Evolutionary conservation across 345 rosid species (phyloP).

Genomic region (Eucalyptus globulus): DNA sequence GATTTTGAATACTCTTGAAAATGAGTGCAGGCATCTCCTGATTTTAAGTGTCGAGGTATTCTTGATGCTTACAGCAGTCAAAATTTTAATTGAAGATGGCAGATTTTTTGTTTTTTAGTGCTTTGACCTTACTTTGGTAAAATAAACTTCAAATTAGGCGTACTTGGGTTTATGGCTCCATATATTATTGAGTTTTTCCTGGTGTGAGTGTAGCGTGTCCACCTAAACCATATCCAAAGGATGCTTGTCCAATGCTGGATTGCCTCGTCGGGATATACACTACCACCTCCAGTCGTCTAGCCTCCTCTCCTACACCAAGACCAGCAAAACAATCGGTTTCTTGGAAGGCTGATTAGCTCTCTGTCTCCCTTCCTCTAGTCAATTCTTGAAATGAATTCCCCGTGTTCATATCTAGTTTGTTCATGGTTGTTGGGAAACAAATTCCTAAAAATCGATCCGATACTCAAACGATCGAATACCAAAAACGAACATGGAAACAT

Average conservation of each 20-base stretch:
- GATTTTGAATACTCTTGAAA: background rate
- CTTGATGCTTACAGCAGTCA: no score
- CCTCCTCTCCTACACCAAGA: background rate
- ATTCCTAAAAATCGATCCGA: no score
- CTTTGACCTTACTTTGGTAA: background rate
- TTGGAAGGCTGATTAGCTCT: background rate
- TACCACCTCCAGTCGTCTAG: background rate
- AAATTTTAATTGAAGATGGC: background rate
- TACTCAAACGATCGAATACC: no score
- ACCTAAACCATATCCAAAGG: background rate
- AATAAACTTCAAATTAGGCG: background rate
- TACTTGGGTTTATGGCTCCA: background rate
- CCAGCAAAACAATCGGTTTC: background rate
- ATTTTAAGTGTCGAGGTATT: background rate
- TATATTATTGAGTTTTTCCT: background rate
- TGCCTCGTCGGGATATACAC: background rate
- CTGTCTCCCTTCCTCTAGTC: background rate
- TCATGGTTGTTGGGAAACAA: background rate
- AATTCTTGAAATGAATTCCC: background rate
- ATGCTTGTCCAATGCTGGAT: background rate
- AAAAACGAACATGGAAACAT: rapidly evolving
- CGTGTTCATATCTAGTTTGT: background rate
- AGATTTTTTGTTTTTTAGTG: background rate
- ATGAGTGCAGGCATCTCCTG: background rate
- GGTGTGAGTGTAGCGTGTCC: background rate